Percentiles rank a stretch among this genome's conserved stretches.
Conservation (phyloP, 2,329 filamentous ascomycete species). For the Nothomitra cinnamomea region DNA sequence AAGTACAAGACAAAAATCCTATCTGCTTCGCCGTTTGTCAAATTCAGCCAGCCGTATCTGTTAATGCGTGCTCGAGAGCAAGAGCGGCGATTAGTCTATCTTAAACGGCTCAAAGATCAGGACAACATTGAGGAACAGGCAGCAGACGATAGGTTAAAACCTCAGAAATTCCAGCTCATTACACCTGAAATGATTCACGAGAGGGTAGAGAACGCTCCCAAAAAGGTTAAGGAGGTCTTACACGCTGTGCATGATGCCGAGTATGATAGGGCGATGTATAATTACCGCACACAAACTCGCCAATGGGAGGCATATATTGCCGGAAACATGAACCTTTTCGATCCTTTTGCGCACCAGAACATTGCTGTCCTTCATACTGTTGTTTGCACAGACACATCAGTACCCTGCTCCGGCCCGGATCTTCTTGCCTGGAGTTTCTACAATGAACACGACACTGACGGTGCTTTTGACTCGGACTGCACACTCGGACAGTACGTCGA, state of each 20-base stretch:
- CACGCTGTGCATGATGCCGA: constrained; percentile 93
- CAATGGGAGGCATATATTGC: constrained; percentile 95
- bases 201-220: constrained; percentile 60
- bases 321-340: constrained; percentile 75
- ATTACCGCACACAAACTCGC: constrained; percentile 82
- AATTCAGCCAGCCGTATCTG: constrained; percentile 84
- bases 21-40: constrained; percentile 90
- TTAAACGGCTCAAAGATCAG: constrained; percentile 70
- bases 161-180: constrained; percentile 73
- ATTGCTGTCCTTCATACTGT: constrained; percentile 89
- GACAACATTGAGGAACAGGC: constrained; percentile 27
- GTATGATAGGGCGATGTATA: constrained; percentile 86
- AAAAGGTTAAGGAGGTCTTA: constrained; percentile 80
- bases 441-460: constrained; percentile 61
- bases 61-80: constrained; percentile 84
- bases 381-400: constrained; percentile 83
- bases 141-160: constrained; percentile 43
- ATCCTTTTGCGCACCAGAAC: constrained; percentile 90
- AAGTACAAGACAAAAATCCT: constrained; percentile 87
- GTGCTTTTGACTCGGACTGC: constrained; percentile 64
- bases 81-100: constrained; percentile 65
- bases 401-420: constrained; percentile 81
- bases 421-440: constrained; percentile 88
- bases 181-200: constrained; percentile 90
- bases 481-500: constrained; percentile 92